A percentile compares a stretch with the other conserved stretches of the same genome.
phyloP scores from a whole-genome alignment of 768 basidiomycete species.

The Tubosaeta sp. region DNA sequence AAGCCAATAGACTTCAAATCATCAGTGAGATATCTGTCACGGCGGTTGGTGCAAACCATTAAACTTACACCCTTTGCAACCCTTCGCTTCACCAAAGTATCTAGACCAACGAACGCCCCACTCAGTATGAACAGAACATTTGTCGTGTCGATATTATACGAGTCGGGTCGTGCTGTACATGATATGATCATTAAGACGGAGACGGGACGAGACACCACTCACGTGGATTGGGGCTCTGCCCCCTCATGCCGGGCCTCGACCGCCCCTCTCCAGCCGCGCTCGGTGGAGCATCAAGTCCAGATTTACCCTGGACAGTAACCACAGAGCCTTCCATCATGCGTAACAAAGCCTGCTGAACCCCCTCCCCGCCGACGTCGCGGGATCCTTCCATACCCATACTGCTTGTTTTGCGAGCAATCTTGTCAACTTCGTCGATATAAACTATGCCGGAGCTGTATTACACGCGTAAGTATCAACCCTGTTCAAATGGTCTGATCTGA shows the following conservation, averaged over 20 bases:
- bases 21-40: neutral
- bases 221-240: slow-evolving; percentile 34
- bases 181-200: neutral
- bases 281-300: slow-evolving; percentile 43
- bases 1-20: slow-evolving; percentile 84
- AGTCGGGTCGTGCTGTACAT: slow-evolving; percentile 54
- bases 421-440: slow-evolving; percentile 96
- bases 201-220: slow-evolving; percentile 2
- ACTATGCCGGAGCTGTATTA: slow-evolving; percentile 80
- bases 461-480: neutral
- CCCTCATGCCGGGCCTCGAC: slow-evolving; percentile 47
- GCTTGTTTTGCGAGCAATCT: slow-evolving; percentile 65
- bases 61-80: slow-evolving; percentile 77
- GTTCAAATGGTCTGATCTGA: neutral
- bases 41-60: neutral
- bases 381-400: slow-evolving; percentile 61
- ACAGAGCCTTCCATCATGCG: slow-evolving; percentile 93
- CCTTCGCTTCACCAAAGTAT: slow-evolving; percentile 72
- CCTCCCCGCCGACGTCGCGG: slow-evolving; percentile 91
- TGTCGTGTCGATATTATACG: slow-evolving; percentile 77
- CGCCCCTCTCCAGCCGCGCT: slow-evolving; percentile 42
- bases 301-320: slow-evolving; percentile 77
- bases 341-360: slow-evolving; percentile 89
- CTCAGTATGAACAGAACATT: slow-evolving; percentile 94
- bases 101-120: slow-evolving; percentile 92